Evolutionary conservation across 192 early-diverging fungal genomes (phyloP).

Genomic region (Pilobolus umbonatus): DNA sequence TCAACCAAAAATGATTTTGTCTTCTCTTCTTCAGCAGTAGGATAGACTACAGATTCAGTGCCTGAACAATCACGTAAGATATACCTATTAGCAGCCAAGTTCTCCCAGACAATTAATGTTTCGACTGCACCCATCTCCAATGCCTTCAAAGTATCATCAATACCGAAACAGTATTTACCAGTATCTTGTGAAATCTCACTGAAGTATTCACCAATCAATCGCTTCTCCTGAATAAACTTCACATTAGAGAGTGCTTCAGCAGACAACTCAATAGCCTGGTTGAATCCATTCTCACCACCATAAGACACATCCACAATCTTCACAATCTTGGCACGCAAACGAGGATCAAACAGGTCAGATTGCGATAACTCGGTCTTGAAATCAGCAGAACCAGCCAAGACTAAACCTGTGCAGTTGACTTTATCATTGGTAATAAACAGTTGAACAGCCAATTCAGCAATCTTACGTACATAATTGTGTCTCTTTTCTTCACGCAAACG

Average conservation of each 20-base stretch:
- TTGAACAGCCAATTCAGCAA: slow-evolving; percentile 94
- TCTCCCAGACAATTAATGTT: slow-evolving; percentile 96
- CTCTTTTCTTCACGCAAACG: slow-evolving; percentile 99
- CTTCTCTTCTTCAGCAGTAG: slow-evolving; percentile 84
- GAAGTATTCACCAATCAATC: slow-evolving; percentile 93
- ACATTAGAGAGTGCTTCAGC: slow-evolving; percentile 90
- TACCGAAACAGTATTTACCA: slow-evolving; percentile 94
- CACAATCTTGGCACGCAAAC: slow-evolving; percentile 83
- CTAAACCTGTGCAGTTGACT: slow-evolving; percentile 66
- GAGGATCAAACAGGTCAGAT: slow-evolving; percentile 95
- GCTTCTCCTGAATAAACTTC: slow-evolving; percentile 99
- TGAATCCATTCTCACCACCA: slow-evolving; percentile 99
- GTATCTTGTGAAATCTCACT: slow-evolving; percentile 96
- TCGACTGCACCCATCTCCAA: slow-evolving; percentile 98
- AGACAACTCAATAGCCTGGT: slow-evolving; percentile 93
- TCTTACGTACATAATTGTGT: slow-evolving; percentile 98
- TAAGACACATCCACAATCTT: slow-evolving; percentile 97
- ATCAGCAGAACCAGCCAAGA: slow-evolving; percentile 98
- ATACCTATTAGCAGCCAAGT: slow-evolving; percentile 77
- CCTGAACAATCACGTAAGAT: slow-evolving; percentile 71
- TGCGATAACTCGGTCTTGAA: slow-evolving; percentile 96
- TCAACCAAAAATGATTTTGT: slow-evolving; percentile 65
- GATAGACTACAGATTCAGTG: slow-evolving; percentile 63
- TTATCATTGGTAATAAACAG: slow-evolving; percentile 94
- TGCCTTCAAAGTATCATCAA: slow-evolving; percentile 94